Evolutionary conservation across 768 basidiomycete species (phyloP), one percentile per base, ranked within the genome.

Genomic region (Rhodotorula babjevae): DNA sequence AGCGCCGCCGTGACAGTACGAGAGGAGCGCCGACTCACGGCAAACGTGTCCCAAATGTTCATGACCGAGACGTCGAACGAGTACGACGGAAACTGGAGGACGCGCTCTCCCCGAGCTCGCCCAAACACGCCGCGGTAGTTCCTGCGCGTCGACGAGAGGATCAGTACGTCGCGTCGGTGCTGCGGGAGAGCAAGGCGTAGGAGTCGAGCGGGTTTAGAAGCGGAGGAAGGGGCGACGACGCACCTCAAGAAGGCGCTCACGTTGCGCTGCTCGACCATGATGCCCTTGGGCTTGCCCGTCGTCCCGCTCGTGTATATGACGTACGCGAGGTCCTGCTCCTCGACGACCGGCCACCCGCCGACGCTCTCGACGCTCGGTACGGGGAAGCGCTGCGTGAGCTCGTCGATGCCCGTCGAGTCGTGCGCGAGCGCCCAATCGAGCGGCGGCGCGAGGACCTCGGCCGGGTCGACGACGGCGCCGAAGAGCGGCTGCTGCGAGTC

Each of bases 101-200:
- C 74, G 7, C 74, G 63, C 58, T 75, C 74, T 27, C 70, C 74
- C 12, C 59, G 31, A 8, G 70, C 74, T 0, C 74, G 67, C 1
- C 74, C 74, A 27, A 76, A 72, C n/a, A 76, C 74, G 53, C 63
- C 68, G 27, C 66, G 71, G 53, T 76, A 76, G 56, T 76, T 76
- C 46, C 68, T 69, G 68, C 16, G 36, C 21, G 9, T 10, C 9
- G 3, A 14, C 16, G 18, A 23, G 40, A 21, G 11, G 25, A 25
- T 52, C 4, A 36, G 36, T 36, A 5, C 36, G 36, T 36, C 36
- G 36, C 9, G 5, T 36, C 36, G 36, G 9, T 36, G 5, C 5
- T 36, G 9, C 36, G 36, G 9, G 36, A 4, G 36, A 5, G 36
- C 9, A 9, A 36, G 36, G 9, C 36, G 36, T 4, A 5, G 36